These are phyloP conservation scores for Saturnispora mendoncae DNA, from an alignment of 805 yeast genomes.

Conservation along the genomic window DNA sequence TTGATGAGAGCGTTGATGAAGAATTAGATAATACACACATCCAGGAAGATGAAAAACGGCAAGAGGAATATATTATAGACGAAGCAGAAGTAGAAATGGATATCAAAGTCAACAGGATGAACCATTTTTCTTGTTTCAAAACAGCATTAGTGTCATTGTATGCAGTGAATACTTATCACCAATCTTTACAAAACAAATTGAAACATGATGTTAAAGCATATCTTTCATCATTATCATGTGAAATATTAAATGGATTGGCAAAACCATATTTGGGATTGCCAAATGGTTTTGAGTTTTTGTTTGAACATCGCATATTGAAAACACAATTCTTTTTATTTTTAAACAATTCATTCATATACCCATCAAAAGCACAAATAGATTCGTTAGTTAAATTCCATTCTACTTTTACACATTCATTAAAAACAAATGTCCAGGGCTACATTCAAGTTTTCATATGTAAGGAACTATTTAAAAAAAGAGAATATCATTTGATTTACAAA, in stretches of 20 bases:
- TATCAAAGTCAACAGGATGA: not conserved
- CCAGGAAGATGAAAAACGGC: not conserved
- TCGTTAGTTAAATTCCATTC: constrained; percentile 4
- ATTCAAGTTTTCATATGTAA: constrained; percentile 10
- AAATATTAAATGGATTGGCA: constrained; percentile 1
- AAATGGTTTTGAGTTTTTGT: constrained; percentile 4
- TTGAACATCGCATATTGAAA: not conserved
- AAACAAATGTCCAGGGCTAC: constrained; percentile 2
- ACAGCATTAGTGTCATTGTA: constrained; percentile 4
- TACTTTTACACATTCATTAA: not conserved
- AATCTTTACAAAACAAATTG: not conserved
- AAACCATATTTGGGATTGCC: not conserved
- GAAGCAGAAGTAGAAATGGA: not conserved
- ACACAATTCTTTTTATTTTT: constrained; percentile 9
- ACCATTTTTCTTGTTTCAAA: too few relatives aligned
- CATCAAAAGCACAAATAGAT: constrained; percentile 5
- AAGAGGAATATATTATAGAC: not conserved
- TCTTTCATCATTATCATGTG: not conserved
- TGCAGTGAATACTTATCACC: constrained; percentile 3
- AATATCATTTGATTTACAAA: constrained; percentile 7
- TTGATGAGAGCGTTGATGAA: not conserved
- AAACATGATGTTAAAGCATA: not conserved
- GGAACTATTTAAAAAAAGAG: constrained; percentile 6
- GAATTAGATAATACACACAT: not conserved
- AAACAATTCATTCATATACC: not conserved